phyloP scores from a whole-genome alignment of 2,329 filamentous ascomycete species.

The Aureobasidium sp. region DNA sequence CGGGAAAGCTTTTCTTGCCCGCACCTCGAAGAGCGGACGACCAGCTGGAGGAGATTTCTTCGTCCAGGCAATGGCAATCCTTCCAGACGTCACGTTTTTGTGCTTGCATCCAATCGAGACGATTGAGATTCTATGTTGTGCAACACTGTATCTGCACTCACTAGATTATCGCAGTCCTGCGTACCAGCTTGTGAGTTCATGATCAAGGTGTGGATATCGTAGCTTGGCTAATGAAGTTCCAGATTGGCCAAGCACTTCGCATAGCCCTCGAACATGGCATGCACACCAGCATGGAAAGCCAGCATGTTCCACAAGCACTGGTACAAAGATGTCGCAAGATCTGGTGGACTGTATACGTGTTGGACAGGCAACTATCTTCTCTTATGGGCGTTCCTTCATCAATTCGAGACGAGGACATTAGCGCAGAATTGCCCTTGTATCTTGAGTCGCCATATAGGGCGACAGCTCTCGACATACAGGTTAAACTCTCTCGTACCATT shows the following conservation, averaged over 20 bases:
- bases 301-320: slow-evolving; percentile 34
- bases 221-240: neutral
- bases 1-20: slow-evolving; percentile 46
- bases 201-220: too few species aligned
- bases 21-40: slow-evolving; percentile 10
- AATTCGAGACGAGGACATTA: slow-evolving; percentile 46
- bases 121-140: slow-evolving; percentile 46
- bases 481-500: neutral
- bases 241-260: slow-evolving; percentile 48
- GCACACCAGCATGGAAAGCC: slow-evolving; percentile 46
- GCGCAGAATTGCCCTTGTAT: slow-evolving; percentile 41
- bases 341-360: slow-evolving; percentile 50
- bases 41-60: slow-evolving; percentile 46
- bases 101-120: neutral
- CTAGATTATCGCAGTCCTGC: slow-evolving; percentile 43
- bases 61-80: slow-evolving; percentile 37
- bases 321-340: slow-evolving; percentile 44
- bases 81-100: slow-evolving; percentile 38
- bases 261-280: slow-evolving; percentile 45
- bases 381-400: slow-evolving; percentile 47
- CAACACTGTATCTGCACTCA: slow-evolving; percentile 48
- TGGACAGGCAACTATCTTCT: slow-evolving; percentile 49
- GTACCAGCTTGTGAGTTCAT: slow-evolving; percentile 37
- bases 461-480: neutral
- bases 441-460: slow-evolving; percentile 18